phyloP scores from a whole-genome alignment of 2,329 filamentous ascomycete genomes.

The Calonectria multiphialidica region DNA sequence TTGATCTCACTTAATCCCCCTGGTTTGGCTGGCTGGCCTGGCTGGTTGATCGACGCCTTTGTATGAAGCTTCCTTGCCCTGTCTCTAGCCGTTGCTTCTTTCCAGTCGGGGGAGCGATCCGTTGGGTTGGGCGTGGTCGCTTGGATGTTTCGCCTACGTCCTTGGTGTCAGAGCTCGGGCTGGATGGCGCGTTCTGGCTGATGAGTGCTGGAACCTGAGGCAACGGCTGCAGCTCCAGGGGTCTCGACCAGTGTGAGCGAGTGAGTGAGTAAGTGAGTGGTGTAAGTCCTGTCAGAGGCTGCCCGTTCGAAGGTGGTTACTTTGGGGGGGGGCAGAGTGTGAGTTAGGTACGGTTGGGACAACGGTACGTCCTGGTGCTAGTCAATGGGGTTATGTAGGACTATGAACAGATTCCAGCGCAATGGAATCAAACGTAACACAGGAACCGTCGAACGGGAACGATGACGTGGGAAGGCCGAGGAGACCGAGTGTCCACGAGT shows the following conservation, averaged over 20 bases:
- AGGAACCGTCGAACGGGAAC: background rate
- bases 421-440: background rate
- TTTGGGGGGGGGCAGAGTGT: background rate
- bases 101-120: background rate
- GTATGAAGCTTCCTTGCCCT: background rate
- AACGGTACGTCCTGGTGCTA: background rate
- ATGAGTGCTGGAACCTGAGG: constrained; percentile 21
- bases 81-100: constrained; percentile 8
- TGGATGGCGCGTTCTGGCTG: constrained; percentile 22
- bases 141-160: constrained; percentile 15
- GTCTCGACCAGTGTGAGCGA: no score
- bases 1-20: background rate
- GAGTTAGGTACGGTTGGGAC: background rate
- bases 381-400: background rate
- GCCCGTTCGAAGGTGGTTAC: background rate
- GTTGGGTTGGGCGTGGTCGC: background rate
- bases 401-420: background rate
- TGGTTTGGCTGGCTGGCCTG: background rate
- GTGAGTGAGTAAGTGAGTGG: constrained; percentile 6
- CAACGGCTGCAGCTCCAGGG: constrained; percentile 18
- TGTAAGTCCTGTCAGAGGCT: constrained; percentile 30
- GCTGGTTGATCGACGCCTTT: constrained; percentile 2
- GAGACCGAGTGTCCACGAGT: background rate
- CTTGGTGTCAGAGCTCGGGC: constrained; percentile 19
- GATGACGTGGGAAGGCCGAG: background rate